These are phyloP conservation scores for Eimeria acervulina DNA, from an alignment of 169 alveolate genomes.

Conservation along the genomic window DNA sequence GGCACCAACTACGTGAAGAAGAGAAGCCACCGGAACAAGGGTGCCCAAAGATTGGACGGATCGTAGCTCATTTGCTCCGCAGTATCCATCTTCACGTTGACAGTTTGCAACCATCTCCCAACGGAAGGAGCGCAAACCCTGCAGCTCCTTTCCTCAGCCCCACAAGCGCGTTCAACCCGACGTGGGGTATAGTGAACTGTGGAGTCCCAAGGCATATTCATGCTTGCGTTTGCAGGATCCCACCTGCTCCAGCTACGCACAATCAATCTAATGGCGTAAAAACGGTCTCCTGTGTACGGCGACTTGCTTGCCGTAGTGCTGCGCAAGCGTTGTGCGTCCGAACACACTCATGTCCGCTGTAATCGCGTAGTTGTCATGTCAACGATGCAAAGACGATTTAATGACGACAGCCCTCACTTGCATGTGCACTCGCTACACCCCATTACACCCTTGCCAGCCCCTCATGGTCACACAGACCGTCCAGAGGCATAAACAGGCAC, in stretches of 20 bases:
- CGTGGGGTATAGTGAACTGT: background rate
- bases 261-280: background rate
- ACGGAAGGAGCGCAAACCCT: background rate
- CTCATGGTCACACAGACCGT: background rate
- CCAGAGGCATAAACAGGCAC: background rate
- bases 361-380: background rate
- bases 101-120: background rate
- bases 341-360: background rate
- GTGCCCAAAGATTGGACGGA: background rate
- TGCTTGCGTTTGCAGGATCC: background rate
- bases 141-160: background rate
- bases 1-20: background rate
- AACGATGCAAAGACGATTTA: conserved; percentile 37
- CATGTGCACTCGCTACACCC: background rate
- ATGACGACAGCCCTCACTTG: background rate
- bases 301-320: background rate
- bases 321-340: background rate
- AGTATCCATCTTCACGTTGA: background rate
- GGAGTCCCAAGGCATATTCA: background rate
- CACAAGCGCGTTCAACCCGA: background rate
- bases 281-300: background rate
- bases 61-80: background rate
- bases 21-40: background rate
- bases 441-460: background rate
- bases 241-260: conserved; percentile 3